Evolutionary conservation across 2,329 filamentous ascomycete species (phyloP).

Genomic region (Coniella lustricola): DNA sequence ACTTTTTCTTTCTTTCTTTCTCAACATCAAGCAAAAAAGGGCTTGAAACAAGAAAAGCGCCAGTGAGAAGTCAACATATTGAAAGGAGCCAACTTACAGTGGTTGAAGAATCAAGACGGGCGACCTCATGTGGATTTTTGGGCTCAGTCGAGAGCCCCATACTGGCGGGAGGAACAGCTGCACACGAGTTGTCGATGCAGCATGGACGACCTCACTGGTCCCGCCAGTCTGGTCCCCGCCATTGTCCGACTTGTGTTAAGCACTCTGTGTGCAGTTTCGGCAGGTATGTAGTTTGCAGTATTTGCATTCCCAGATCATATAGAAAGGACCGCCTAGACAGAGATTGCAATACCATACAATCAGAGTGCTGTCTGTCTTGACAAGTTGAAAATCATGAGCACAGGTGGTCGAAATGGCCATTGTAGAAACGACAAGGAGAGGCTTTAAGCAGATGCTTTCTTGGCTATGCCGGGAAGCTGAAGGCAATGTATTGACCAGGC

Average conservation of each 20-base stretch:
- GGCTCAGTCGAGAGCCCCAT: slow-evolving; percentile 3
- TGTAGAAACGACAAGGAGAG: slow-evolving; percentile 17
- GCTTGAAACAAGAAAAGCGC: no score
- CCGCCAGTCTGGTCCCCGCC: slow-evolving; percentile 2
- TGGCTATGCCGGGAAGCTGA: no score
- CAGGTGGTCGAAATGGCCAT: slow-evolving; percentile 53
- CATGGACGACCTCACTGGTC: background rate
- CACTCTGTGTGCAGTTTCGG: slow-evolving; percentile 46
- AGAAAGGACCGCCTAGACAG: slow-evolving; percentile 58
- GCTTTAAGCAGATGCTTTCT: background rate
- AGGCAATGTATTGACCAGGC: no score
- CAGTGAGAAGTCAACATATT: no score
- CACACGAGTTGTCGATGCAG: background rate
- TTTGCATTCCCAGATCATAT: slow-evolving; percentile 62
- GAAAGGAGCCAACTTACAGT: no score
- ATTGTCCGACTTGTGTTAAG: slow-evolving; percentile 20
- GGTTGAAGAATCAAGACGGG: no score
- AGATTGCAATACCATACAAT: slow-evolving; percentile 60
- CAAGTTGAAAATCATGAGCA: slow-evolving; percentile 55
- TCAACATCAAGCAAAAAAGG: no score
- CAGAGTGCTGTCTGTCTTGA: slow-evolving; percentile 60
- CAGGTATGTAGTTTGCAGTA: slow-evolving; percentile 63
- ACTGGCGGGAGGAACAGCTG: slow-evolving; percentile 4
- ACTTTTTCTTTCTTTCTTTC: no score
- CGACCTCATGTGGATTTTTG: no score